Evolutionary conservation across 1,139 yeast genomes (phyloP), one percentile per base, ranked within the genome.

Genomic region (Blastobotrys ciferrii): DNA sequence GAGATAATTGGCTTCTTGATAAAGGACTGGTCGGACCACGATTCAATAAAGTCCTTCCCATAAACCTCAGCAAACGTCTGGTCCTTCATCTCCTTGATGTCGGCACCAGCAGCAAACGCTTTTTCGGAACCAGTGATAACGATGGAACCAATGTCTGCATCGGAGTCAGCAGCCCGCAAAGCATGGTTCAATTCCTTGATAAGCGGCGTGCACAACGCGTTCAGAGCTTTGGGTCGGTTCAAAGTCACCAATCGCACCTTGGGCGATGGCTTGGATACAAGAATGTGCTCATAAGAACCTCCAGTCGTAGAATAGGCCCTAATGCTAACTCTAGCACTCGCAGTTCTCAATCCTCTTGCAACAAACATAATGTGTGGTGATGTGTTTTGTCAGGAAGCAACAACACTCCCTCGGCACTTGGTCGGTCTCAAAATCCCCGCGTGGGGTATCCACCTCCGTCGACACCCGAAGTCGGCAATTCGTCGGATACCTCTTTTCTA

Each of bases 171-270:
- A 11, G 59, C 61, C 13, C 43, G 42, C 42, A 76, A 58, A 4
- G 77, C 79, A 11, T 60, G 60, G 57, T 73, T 64, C 17, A 76
- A 59, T 55, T 76, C 80, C 7, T 39, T 48, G 50, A 75, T 64
- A 17, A 76, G 76, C 2, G 69, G 75, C 2, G 78, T 74, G 60
- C 71, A 76, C 58, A 84, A 72, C 7, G 91, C 87, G 64, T 84
- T 84, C 56, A 84, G 75, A 42, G 80, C 81, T 56, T 73, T 70
- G 32, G 91, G 88, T 41, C 85, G 72, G 67, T 84, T 81, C 50
- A 84, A 67, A 20, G 83, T 78, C 56, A 84, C 78, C 50, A 68
- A 67, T 1, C 71, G 61, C 13, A 75, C 79, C 13, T 76, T 76
- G 1, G 62, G 52, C 1, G 64, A 60, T 6, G 78, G 78, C 44